Evolutionary conservation across 768 basidiomycete genomes (phyloP), one percentile per base, ranked within the genome.

Genomic region (Kwoniella sp.): DNA sequence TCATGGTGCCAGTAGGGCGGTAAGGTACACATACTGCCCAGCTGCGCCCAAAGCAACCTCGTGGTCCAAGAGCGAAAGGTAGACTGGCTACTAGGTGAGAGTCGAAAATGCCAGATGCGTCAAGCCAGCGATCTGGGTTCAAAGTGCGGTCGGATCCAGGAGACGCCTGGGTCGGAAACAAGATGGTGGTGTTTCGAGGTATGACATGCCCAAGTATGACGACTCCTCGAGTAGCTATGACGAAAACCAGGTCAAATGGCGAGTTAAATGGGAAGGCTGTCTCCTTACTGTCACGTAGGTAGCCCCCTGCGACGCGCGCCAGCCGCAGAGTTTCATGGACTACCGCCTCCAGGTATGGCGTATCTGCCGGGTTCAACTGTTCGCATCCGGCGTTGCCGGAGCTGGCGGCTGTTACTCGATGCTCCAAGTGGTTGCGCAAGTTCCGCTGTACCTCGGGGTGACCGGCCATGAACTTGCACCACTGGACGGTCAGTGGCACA

Each of bases 291-390:
- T 62, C 49, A 33, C 70, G 53, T 2, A 50, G 28, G 27, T 57
- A 59, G 2, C 53, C 67, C 2, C 60, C 65, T 17, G 64, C 65
- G 0, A 64, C 65, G 5, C 63, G 48, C 8, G 63, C 59, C 14
- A 69, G 39, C 32, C 70, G 49, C 28, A 72, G 43, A 0, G 58
- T 52, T 47, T 72, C 70, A 23, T 58, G 46, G 1, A 63, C 61
- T 1, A 69, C 64, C 12, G 70, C 70, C 45, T 72, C 70, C 29
- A 72, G 62, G 32, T 72, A 69, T 28, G 62, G 58, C 20, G 53
- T 23, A 17, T 54, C 53, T 23, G 22, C 31, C 7, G 67, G 43
- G 37, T 48, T 65, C 11, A 69, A 46, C 15, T 69, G 61, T 19
- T 58, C 67, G 28, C 54, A 65, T 1, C 50, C 57, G n/a, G 63